Conservation (phyloP, 257 asterid species). For the Solanum clarkiae region DNA sequence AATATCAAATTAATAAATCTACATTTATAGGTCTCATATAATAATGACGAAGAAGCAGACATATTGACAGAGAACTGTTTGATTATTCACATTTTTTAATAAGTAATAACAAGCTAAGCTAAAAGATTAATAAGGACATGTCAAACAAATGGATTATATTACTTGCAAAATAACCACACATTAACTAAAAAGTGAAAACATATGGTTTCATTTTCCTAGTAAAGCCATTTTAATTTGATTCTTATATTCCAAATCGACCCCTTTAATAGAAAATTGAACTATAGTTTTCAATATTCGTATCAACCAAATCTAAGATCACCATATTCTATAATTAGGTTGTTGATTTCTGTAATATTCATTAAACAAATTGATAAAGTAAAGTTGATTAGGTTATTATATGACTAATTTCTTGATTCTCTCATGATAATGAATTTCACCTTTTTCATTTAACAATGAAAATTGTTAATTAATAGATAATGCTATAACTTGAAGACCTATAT, state of each 20-base stretch:
- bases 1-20: no score
- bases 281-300: constrained; percentile 43
- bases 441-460: neutral
- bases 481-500: neutral
- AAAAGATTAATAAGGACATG: neutral
- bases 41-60: no score
- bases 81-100: no score
- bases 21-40: no score
- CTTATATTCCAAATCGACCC: constrained; percentile 11
- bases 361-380: constrained; percentile 5
- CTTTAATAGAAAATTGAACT: neutral
- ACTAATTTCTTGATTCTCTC: neutral
- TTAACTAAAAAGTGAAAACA: neutral
- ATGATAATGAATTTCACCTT: neutral
- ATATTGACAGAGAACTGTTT: no score
- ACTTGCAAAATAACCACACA: neutral
- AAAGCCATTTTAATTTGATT: neutral
- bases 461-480: neutral
- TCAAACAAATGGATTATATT: neutral
- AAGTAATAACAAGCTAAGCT: no score
- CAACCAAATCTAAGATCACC: neutral
- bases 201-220: neutral
- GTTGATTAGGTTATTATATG: constrained; percentile 9
- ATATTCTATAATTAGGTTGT: neutral
- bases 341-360: constrained; percentile 11